phyloP scores from a whole-genome alignment of 139 green algal species.

The Coelastrella sp. region DNA sequence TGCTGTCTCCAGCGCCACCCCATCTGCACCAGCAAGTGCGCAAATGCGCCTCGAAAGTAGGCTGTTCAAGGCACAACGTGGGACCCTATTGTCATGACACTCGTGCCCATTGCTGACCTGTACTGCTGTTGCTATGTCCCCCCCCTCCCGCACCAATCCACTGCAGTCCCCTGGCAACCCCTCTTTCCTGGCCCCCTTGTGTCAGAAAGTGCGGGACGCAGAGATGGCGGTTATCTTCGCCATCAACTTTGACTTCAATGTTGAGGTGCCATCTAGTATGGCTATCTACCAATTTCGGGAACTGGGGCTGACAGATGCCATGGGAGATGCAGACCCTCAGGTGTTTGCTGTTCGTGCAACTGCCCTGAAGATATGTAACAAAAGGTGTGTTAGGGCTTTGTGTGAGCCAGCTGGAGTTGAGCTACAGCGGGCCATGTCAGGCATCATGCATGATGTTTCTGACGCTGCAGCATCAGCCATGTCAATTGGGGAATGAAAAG shows the following conservation, averaged over 20 bases:
- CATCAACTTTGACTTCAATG: slow-evolving; percentile 35
- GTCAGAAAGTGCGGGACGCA: not conserved
- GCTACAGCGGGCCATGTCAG: too few relatives aligned
- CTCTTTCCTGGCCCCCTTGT: not conserved
- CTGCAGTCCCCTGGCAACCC: slow-evolving; percentile 28
- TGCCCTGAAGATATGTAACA: not conserved
- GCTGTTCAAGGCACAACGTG: too few relatives aligned
- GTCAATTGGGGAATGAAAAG: not conserved
- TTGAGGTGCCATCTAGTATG: not conserved
- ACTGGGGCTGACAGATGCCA: not conserved
- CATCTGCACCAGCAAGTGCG: too few relatives aligned
- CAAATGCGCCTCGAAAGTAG: too few relatives aligned
- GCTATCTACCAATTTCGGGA: not conserved
- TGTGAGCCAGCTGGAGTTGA: not conserved
- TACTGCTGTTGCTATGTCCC: too few relatives aligned
- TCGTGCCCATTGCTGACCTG: too few relatives aligned
- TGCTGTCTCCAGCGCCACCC: too few relatives aligned
- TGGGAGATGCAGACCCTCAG: not conserved
- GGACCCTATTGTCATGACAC: too few relatives aligned
- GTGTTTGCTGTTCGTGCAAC: not conserved
- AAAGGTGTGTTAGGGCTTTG: not conserved
- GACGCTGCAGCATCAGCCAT: too few relatives aligned
- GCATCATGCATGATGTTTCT: too few relatives aligned
- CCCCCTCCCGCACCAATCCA: too few relatives aligned
- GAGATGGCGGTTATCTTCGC: slow-evolving; percentile 9